Percentiles rank a stretch among this genome's conserved stretches.
These are phyloP conservation scores for Didymella lethalis DNA, from an alignment of 2,329 filamentous ascomycete genomes.

Conservation along the genomic window DNA sequence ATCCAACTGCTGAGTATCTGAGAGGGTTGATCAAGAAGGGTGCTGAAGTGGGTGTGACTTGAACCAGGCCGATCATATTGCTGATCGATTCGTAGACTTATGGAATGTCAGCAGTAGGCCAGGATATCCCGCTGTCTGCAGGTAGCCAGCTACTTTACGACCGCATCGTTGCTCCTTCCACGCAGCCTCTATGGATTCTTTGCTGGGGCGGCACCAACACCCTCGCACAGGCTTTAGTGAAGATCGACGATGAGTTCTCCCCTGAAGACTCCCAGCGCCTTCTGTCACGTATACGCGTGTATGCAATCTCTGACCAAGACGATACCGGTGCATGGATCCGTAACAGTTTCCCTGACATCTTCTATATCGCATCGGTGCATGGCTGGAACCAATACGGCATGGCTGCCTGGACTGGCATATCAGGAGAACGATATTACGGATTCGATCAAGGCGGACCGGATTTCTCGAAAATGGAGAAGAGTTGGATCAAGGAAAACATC, in stretches of 20 bases:
- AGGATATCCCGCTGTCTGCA: conserved; percentile 49
- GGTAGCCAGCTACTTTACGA: conserved; percentile 58
- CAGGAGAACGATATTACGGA: conserved; percentile 57
- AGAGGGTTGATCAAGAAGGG: conserved; percentile 39
- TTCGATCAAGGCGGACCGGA: conserved; percentile 61
- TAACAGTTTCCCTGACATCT: conserved; percentile 61
- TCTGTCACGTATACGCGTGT: conserved; percentile 45
- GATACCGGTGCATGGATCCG: conserved; percentile 66
- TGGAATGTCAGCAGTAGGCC: conserved; percentile 49
- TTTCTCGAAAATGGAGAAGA: conserved; percentile 56
- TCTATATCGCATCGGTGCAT: conserved; percentile 65
- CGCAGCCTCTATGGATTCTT: conserved; percentile 60
- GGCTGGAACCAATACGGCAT: conserved; percentile 64
- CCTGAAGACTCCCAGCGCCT: conserved; percentile 47
- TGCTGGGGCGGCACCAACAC: conserved; percentile 64
- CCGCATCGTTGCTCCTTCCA: conserved; percentile 49
- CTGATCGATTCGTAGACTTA: conserved; percentile 38
- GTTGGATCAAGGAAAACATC: conserved; percentile 63
- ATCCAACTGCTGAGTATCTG: conserved; percentile 40
- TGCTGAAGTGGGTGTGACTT: conserved; percentile 37
- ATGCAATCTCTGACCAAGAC: conserved; percentile 66
- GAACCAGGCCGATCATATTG: not conserved
- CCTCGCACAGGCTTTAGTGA: conserved; percentile 59
- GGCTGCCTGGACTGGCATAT: conserved; percentile 66
- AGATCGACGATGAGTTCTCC: conserved; percentile 46